phyloP scores from a whole-genome alignment of 1,284 basidiomycete species.

The Abortiporus biennis region DNA sequence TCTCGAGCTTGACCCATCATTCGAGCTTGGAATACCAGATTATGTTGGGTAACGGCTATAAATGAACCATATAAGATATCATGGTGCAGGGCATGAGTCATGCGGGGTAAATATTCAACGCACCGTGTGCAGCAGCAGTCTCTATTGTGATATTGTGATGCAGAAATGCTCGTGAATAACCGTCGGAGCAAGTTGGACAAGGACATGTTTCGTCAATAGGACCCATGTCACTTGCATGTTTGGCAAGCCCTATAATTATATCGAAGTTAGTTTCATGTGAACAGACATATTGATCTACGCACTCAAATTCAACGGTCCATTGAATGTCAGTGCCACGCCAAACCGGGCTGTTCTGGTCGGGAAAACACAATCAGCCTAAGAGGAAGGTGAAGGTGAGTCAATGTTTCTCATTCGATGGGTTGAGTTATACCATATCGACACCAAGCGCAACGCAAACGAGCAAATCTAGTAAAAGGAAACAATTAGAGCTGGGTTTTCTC shows the following conservation, averaged over 20 bases:
- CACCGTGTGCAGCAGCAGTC: constrained; percentile 77
- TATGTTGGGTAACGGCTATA: constrained; percentile 74
- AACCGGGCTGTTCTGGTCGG: constrained; percentile 85
- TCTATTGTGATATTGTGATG: constrained; percentile 72
- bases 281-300: constrained; percentile 17
- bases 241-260: constrained; percentile 46
- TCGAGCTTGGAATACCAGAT: constrained; percentile 76
- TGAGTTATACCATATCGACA: constrained; percentile 68
- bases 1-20: constrained; percentile 76
- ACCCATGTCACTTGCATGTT: constrained; percentile 59
- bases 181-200: constrained; percentile 69
- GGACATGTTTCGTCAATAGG: constrained; percentile 73
- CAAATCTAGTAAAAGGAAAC: constrained; percentile 47
- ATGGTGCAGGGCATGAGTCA: no score
- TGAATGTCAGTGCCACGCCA: constrained; percentile 76
- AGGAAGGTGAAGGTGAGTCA: neutral
- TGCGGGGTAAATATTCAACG: constrained; percentile 17
- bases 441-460: constrained; percentile 85
- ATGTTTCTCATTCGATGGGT: constrained; percentile 3
- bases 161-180: constrained; percentile 63
- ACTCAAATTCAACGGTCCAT: constrained; percentile 77
- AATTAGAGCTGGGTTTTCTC: neutral
- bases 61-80: no score
- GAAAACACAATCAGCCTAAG: constrained; percentile 82
- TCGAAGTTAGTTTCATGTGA: neutral